Base-by-base conservation (phyloP, 2,329 filamentous ascomycete genomes). In the Fusarium kyushuense region DNA sequence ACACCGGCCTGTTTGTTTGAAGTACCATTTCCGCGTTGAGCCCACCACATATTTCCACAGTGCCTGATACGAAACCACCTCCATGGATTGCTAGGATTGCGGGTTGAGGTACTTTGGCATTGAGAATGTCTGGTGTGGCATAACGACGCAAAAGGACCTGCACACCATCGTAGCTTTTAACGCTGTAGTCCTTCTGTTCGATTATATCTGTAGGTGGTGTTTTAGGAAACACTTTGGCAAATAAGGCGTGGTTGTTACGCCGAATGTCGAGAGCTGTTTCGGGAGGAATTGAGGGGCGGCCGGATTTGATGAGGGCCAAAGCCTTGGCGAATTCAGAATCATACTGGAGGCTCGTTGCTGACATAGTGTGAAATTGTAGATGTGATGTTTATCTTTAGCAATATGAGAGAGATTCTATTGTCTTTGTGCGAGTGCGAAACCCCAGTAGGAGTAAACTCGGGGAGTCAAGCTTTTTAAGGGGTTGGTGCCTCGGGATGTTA, bases 281-380 rank as follows among this genome's bases (percentile, higher is more conserved):
- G 11, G 52, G 62, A 35, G 38, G 42, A 19, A 30, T 14, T 21
- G 58, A 35, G 3, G 64, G 38, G n/a, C 55, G 41, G 27, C 47
- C 30, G 19, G 65, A 69, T 40, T 51, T 52, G 4, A 72, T 47
- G 3, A 58, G 58, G 25, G 43, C 65, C 14, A 72, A 43, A 14
- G 54, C 62, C 41, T 65, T 48, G 3, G 67, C 70, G 19, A 71
- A 72, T 21, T 69, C 70, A 11, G 51, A 11, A 16, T 72, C 70
- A 13, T 70, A 72, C 30, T 30, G 36, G 10, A 72, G 47, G n/a
- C 47, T 25, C 4, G 14, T 25, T 17, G 23, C 7, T 17, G 70
- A 16, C 70, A 72, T 68, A 16, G 2, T 56, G 13, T 27, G 2
- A 30, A 23, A 13, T 29, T 6, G 2, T 17, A 33, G 3, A 9